Evolutionary conservation across 1,284 basidiomycete genomes (phyloP), one percentile per base, ranked within the genome.

Genomic region (Trichosporon sp.): DNA sequence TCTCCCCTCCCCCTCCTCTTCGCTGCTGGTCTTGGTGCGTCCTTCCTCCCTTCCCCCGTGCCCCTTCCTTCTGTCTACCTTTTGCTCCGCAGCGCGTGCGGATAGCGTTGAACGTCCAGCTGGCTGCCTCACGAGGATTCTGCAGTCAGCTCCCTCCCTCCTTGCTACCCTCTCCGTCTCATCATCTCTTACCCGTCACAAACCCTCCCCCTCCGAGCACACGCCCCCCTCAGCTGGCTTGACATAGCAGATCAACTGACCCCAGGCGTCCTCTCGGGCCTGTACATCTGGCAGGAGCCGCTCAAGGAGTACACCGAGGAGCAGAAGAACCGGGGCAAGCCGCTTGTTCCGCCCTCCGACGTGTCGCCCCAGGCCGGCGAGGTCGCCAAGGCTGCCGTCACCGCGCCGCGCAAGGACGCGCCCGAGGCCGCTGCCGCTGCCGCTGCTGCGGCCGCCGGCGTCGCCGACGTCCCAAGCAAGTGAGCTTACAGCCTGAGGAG

Each of bases 211-310:
- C 15, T n/a, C 18, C 15, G 15, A 3, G 4, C 38, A 18, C 32
- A 32, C 32, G 5, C n/a, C 18, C 38, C 8, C 38, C n/a, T n/a
- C n/a, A n/a, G n/a, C n/a, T n/a, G n/a, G n/a, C n/a, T n/a, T n/a
- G n/a, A n/a, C n/a, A n/a, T n/a, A n/a, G n/a, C n/a, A n/a, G n/a
- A 13, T 15, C 35, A 29, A 32, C 67, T 70, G 13, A 72, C 34
- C 13, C 12, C 68, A 77, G 79, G 78, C 67, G 72, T 78, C 62
- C 65, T 76, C 27, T 75, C 74, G 3, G 78, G 77, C 64, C 71
- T 75, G 31, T 78, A 78, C 70, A 78, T 78, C 72, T 78, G 71
- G 73, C 70, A 74, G 27, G 68, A 66, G 62, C 78, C 78, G 1
- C 71, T 79, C 34, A 73, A 76, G 65, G 76, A 80, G 64, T 18